phyloP scores from a whole-genome alignment of 176 grass and related monocot genomes.

The Chrysopogon serrulatus region DNA sequence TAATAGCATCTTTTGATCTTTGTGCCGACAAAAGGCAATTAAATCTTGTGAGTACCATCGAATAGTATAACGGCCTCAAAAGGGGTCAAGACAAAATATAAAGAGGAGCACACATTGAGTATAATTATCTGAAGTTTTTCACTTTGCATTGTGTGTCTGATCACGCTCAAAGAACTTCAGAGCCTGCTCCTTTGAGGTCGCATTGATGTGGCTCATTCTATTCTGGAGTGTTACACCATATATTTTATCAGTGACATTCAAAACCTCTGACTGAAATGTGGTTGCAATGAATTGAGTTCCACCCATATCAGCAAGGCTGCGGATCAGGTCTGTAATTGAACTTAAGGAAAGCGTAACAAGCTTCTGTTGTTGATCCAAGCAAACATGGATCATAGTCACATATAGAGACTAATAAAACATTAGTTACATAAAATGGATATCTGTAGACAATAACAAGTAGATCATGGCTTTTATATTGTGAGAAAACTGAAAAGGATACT shows the following conservation, averaged over 20 bases:
- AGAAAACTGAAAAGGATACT: slow-evolving; percentile 69
- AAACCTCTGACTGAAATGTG: slow-evolving; percentile 73
- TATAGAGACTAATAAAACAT: slow-evolving; percentile 1
- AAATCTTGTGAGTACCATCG: too few relatives aligned
- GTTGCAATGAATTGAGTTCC: slow-evolving; percentile 89
- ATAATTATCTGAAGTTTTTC: neutral
- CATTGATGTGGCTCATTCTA: slow-evolving; percentile 76
- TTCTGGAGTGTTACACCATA: slow-evolving; percentile 91
- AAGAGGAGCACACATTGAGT: too few relatives aligned
- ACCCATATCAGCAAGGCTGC: slow-evolving; percentile 55
- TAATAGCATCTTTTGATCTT: too few relatives aligned
- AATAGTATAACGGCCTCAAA: too few relatives aligned
- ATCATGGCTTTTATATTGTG: neutral
- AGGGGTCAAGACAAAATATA: too few relatives aligned
- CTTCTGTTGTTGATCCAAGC: neutral
- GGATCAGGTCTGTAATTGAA: slow-evolving; percentile 64
- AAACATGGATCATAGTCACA: neutral
- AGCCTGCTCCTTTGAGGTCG: slow-evolving; percentile 73
- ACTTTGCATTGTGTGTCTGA: slow-evolving; percentile 46
- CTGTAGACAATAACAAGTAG: neutral
- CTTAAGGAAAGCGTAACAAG: slow-evolving; percentile 34
- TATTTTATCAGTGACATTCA: slow-evolving; percentile 80
- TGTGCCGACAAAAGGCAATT: too few relatives aligned
- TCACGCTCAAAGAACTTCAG: slow-evolving; percentile 91
- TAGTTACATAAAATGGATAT: neutral